These are phyloP conservation scores for Yamadazyma dendronema DNA, from an alignment of 1,139 yeast species.

Conservation along the genomic window DNA sequence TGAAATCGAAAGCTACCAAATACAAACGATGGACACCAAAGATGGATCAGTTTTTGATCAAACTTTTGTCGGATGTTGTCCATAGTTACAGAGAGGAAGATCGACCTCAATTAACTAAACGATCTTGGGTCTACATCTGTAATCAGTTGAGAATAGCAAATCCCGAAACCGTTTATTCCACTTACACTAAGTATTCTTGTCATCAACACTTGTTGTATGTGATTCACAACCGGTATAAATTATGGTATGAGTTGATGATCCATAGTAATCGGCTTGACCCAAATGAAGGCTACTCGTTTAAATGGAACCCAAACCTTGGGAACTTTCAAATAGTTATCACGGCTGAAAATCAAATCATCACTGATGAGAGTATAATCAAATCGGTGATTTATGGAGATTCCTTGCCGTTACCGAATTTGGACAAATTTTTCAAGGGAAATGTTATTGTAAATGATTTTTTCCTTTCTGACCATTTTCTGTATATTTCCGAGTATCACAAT, in stretches of 20 bases:
- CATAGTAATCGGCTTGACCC: constrained; percentile 23
- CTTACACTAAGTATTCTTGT: constrained; percentile 43
- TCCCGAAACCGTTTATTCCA: constrained; percentile 42
- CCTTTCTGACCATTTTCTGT: constrained; percentile 33
- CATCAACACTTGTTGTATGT: constrained; percentile 40
- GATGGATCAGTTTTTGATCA: constrained; percentile 39
- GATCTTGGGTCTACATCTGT: constrained; percentile 41
- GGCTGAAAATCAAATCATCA: constrained; percentile 22
- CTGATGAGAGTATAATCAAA: constrained; percentile 34
- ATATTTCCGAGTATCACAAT: constrained; percentile 41
- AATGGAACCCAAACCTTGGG: constrained; percentile 41
- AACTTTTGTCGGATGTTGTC: constrained; percentile 35
- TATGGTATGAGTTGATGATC: constrained; percentile 36
- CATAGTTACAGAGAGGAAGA: constrained; percentile 35
- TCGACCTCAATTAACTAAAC: constrained; percentile 33
- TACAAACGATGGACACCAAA: constrained; percentile 42
- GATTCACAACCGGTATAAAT: constrained; percentile 37
- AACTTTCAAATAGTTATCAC: constrained; percentile 33
- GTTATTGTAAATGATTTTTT: constrained; percentile 39
- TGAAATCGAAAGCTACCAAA: constrained; percentile 38
- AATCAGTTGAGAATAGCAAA: constrained; percentile 37
- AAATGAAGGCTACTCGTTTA: constrained; percentile 26
- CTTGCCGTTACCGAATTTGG: constrained; percentile 31
- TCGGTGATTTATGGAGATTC: constrained; percentile 33
- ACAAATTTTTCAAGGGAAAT: constrained; percentile 33